Evolutionary conservation across 139 green algal genomes (phyloP).

Genomic region (Edaphochlamys debaryana): DNA sequence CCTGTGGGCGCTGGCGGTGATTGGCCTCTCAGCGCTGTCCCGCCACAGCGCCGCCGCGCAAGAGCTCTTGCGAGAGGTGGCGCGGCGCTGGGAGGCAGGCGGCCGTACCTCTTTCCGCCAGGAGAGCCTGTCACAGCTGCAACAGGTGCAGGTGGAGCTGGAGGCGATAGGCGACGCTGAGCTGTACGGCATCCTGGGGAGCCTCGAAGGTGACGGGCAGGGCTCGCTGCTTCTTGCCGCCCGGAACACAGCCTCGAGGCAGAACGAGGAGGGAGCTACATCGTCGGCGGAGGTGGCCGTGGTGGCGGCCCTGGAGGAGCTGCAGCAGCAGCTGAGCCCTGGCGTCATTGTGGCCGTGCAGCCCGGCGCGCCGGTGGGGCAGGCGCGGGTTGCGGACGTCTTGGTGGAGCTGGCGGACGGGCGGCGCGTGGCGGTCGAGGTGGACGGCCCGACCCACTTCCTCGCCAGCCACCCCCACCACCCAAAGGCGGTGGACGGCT

Average conservation of each 20-base stretch:
- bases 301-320: not conserved
- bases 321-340: not conserved
- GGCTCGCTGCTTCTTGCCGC: no score
- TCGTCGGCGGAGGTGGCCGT: not conserved
- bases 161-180: not conserved
- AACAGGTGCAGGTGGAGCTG: not conserved
- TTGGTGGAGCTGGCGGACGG: not conserved
- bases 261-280: not conserved
- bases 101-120: not conserved
- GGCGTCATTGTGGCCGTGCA: not conserved
- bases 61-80: not conserved
- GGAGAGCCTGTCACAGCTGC: not conserved
- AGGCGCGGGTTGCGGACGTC: not conserved
- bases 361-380: not conserved
- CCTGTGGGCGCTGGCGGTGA: conserved; percentile 4
- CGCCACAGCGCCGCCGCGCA: not conserved
- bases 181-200: no score
- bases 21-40: not conserved
- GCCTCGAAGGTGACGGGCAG: not conserved
- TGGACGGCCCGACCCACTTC: not conserved
- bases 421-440: not conserved
- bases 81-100: not conserved
- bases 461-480: not conserved
- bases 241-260: no score
- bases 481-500: not conserved